These are phyloP conservation scores for Nicotiana attenuata DNA, from an alignment of 257 asterid genomes.

Conservation along the genomic window DNA sequence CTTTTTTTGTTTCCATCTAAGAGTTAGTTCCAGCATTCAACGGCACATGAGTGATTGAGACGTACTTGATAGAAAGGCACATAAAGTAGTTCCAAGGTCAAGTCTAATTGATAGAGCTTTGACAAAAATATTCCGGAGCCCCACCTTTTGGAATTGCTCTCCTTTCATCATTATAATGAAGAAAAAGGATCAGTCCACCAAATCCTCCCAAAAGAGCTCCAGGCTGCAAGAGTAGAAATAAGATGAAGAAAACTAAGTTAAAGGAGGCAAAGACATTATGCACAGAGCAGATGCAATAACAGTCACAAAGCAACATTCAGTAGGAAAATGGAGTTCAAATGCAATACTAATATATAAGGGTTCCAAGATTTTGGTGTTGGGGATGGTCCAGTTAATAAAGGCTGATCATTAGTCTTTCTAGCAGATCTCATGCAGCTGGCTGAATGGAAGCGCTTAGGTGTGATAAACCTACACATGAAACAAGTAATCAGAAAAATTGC, in stretches of 20 bases:
- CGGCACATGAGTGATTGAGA: not conserved
- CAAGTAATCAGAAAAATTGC: slow-evolving; percentile 7
- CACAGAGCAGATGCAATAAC: not conserved
- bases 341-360: slow-evolving; percentile 53
- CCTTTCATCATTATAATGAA: slow-evolving; percentile 81
- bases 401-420: slow-evolving; percentile 21
- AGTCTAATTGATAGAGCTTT: not conserved
- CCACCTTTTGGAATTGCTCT: slow-evolving; percentile 87
- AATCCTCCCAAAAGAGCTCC: slow-evolving; percentile 64
- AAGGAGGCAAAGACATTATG: not conserved
- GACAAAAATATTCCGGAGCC: not conserved
- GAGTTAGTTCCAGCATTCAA: not conserved
- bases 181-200: slow-evolving; percentile 53
- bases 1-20: not conserved
- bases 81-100: not conserved
- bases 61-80: not conserved
- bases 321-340: slow-evolving; percentile 22
- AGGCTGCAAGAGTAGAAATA: slow-evolving; percentile 70
- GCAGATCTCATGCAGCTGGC: slow-evolving; percentile 31
- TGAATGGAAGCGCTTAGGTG: slow-evolving; percentile 38
- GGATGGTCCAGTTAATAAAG: slow-evolving; percentile 28
- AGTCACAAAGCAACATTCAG: slow-evolving; percentile 14
- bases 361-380: slow-evolving; percentile 42
- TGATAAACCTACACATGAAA: slow-evolving; percentile 38
- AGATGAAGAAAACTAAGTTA: slow-evolving; percentile 28